Evolutionary conservation across 345 rosid genomes (phyloP), one percentile per base, ranked within the genome.

Genomic region (Trapa bicornis): DNA sequence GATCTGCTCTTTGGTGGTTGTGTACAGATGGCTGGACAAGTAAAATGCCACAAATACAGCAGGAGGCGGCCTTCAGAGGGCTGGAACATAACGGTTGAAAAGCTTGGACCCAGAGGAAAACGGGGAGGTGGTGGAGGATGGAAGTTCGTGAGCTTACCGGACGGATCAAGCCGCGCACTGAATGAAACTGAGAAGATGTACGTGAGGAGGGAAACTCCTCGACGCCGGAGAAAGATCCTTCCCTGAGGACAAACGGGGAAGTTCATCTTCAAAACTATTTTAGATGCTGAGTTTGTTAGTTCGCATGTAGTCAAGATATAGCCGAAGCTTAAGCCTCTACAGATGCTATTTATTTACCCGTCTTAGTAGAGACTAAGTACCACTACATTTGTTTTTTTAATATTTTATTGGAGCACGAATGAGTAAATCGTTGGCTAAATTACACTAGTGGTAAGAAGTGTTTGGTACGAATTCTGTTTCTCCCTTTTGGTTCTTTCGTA

Each of bases 41-140:
- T 94, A 68, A 79, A 87, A 72, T 79, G 88, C 78, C 97, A 94
- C 83, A 89, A 81, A 67, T 89, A 94, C 74, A 94, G 99, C 57
- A 82, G 96, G 72, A 78, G 91, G 6, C 94, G 97, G 17, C 70
- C 92, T 36, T 47, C 79, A 32, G 82, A 84, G 13, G 99, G 97
- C 50, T 94, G 99, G 99, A 85, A 81, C 68, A 77, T 87, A 70
- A 87, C 89, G 2, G 91, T 91, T 22, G 97, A 91, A 78, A 94
- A 91, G 77, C 42, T 94, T 50, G 99, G 99, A 65, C 22, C 82
- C 8, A 65, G 69, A 64, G 99, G 96, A 50, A 94, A 87, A 76
- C 89, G 95, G 7, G 97, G 99, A 75, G 80, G 78, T 0, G 95
- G 97, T 33, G 97, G 96, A 11, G 96, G 99, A 38, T 93, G 97